Evolutionary conservation across 768 basidiomycete species (phyloP).

Genomic region (Leccinum disarticulatum): DNA sequence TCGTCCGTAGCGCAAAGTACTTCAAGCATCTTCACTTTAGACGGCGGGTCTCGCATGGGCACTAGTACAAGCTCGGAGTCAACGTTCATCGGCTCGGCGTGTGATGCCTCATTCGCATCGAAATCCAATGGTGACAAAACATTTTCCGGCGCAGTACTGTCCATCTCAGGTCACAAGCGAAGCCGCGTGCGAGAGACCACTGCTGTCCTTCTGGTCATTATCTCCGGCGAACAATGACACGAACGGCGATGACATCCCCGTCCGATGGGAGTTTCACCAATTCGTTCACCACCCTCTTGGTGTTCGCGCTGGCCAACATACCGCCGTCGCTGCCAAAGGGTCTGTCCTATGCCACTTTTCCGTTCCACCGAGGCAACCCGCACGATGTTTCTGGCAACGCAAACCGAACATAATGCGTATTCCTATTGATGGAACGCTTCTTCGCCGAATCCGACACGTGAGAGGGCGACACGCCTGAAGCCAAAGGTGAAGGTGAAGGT

Average conservation of each 20-base stretch:
- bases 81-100: constrained; percentile 9
- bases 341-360: neutral
- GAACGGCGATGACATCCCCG: constrained; percentile 25
- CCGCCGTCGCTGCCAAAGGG: neutral
- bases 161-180: neutral
- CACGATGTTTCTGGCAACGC: constrained; percentile 30
- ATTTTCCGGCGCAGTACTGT: neutral
- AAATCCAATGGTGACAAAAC: neutral
- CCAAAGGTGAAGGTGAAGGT: neutral
- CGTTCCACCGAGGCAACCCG: constrained; percentile 14
- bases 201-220: neutral
- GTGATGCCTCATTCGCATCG: constrained; percentile 3
- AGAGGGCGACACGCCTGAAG: constrained; percentile 40
- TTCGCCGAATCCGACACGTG: constrained; percentile 12
- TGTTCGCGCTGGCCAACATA: neutral
- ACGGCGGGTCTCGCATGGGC: constrained; percentile 8
- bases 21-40: constrained; percentile 31
- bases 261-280: neutral
- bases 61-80: neutral
- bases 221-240: constrained; percentile 11
- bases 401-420: constrained; percentile 28
- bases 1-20: constrained; percentile 57
- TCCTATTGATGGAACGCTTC: constrained; percentile 12
- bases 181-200: neutral
- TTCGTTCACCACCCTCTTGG: neutral